A percentile compares a stretch with the other conserved stretches of the same genome.
Conservation (phyloP, 2,329 filamentous ascomycete species). For the Whalleya microplaca region DNA sequence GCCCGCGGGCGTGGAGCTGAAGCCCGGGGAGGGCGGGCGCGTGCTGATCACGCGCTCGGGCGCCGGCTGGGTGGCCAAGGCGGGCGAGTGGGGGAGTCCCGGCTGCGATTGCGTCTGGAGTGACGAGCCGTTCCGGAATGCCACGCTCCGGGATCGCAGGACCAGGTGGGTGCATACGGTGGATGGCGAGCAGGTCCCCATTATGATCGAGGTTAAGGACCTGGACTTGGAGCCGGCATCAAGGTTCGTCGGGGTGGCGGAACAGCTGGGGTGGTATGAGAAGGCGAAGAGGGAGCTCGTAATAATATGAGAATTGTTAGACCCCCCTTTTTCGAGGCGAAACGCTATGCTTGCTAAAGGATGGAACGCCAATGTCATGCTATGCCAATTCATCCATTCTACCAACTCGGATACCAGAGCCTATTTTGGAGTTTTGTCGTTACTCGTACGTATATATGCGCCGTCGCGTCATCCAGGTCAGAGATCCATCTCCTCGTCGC, state of each 20-base stretch:
- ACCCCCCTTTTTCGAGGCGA: not conserved
- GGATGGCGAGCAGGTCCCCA: not conserved
- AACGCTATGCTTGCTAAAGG: constrained; percentile 5
- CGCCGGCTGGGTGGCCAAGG: too few species aligned
- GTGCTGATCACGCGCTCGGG: not conserved
- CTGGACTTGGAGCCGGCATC: not conserved
- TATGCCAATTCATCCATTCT: not conserved
- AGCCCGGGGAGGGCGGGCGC: not conserved
- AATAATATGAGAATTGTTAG: constrained; percentile 1
- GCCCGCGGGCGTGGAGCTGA: too few species aligned
- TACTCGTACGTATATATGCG: not conserved
- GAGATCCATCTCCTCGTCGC: constrained; percentile 56
- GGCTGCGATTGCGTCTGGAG: constrained; percentile 5
- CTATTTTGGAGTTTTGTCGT: too few species aligned
- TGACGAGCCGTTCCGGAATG: not conserved
- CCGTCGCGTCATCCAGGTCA: not conserved
- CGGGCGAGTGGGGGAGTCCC: too few species aligned
- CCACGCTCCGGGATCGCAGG: not conserved
- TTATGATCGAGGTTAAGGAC: not conserved
- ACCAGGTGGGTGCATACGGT: not conserved
- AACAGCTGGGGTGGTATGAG: not conserved
- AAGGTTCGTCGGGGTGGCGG: too few species aligned
- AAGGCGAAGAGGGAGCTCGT: constrained; percentile 4
- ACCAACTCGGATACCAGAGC: too few species aligned
- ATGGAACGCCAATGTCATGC: not conserved